Base-by-base conservation (phyloP, 1,284 basidiomycete genomes). In the Tylopilus orsonianus region DNA sequence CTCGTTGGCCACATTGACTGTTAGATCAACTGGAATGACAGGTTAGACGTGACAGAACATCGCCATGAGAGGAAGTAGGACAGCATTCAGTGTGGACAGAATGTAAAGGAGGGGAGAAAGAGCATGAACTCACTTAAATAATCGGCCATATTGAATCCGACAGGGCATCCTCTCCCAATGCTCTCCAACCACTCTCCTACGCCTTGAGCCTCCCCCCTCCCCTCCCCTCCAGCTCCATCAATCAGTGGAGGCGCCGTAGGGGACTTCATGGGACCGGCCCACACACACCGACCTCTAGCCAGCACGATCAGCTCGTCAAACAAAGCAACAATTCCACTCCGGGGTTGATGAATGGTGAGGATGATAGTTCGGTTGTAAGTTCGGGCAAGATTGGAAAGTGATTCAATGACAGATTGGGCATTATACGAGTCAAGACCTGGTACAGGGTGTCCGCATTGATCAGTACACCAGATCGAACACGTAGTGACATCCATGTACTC, bases 311-410 rank as follows among this genome's bases (percentile, higher is more conserved):
- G 76, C 56, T 95, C 89, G 65, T 99, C 96, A 60, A 99, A 97
- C 13, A 99, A 73, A 0, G 92, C 84, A 9, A 98, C 94, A 56
- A 99, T 98, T 70, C 97, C 97, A 66, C 90, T 93, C 48, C 95
- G 85, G n/a, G 96, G 96, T 68, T 98, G 96, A 65, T 99, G 96
- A 53, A 99, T 97, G 0, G 96, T 97, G 71, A 97, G 97, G 54
- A 98, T 77, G 45, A 98, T 91, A 0, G 94, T 97, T n/a, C 95
- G 85, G 59, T 95, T 92, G 71, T 93, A 97, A 57, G 89, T 82
- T 37, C 83, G 77, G 1, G 95, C 93, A 8, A 98, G 79, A 6
- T 87, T 85, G 2, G 89, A 87, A 27, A 99, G 77, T 23, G 87
- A 86, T 44, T 96, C 92, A 29, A 99, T 78, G 52, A 99, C 96